Base-by-base conservation (phyloP, 1,284 basidiomycete species). In the Ceratobasidium papillatum region DNA sequence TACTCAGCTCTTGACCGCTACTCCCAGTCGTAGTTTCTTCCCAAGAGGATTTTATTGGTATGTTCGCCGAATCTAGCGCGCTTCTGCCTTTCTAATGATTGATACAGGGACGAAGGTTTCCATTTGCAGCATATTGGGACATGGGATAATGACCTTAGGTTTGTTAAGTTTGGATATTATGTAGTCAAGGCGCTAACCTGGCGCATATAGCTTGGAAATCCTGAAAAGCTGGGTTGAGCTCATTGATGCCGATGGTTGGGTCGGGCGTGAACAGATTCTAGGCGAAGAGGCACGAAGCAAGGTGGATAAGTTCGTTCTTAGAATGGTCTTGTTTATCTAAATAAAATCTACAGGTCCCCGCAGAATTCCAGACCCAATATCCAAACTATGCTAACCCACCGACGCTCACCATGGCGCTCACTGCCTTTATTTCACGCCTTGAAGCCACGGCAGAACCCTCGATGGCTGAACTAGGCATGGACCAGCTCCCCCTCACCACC, bases 31-130 rank as follows among this genome's bases (percentile, higher is more conserved):
- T 62, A 95, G 94, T 78, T 96, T 98, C 85, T 98, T 98, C 85
- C 96, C 96, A 1, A 87, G 96, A 81, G 96, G 96, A 27, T 98
- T 98, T 81, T 98, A 98, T 82, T 98, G 96, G 94, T 93, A 5
- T 41, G 49, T 52, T 47, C 14, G 38, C 9, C 19, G 17, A 63
- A 62, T 75, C 61, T 76, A 1, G 22, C 58, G 56, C 54, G 34
- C 32, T 73, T 58, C 66, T 4, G 76, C 19, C 22, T 43, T 27
- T 32, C 19, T 22, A 62, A 32, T 25, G 76, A 12, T 78, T 7
- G 7, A 41, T 14, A 47, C 19, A 93, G 92, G 94, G 96, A 98
- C 80, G 96, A 98, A 83, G 96, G 96, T 1, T 98, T 98, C 85
- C 96, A 98, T 81, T 83, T 98, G 38, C 84, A 95, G 51, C 91